Evolutionary conservation across 352 stramenopile species (phyloP).

Genomic region (Pythium apleroticum): DNA sequence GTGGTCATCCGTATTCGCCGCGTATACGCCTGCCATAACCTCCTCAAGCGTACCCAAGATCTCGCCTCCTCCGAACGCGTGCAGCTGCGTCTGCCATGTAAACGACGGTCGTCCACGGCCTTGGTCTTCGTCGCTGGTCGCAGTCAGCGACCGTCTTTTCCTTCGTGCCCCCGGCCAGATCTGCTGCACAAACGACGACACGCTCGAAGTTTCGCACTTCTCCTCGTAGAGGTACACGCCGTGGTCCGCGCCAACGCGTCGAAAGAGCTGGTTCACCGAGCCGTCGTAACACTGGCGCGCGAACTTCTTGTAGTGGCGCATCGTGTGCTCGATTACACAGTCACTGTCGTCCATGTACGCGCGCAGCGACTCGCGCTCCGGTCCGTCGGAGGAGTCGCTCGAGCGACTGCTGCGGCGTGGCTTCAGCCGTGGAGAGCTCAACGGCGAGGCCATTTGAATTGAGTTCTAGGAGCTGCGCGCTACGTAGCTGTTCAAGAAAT

Average conservation of each 20-base stretch:
- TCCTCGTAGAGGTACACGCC: constrained; percentile 60
- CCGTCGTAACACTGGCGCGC: constrained; percentile 32
- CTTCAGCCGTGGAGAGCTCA: constrained; percentile 10
- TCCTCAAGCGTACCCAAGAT: constrained; percentile 45
- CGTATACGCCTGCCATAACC: constrained; percentile 54
- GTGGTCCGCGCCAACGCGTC: constrained; percentile 40
- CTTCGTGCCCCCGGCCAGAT: constrained; percentile 10
- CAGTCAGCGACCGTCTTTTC: constrained; percentile 6
- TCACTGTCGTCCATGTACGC: constrained; percentile 52
- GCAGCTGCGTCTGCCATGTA: constrained; percentile 41
- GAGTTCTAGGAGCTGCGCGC: neutral
- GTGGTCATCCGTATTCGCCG: constrained; percentile 39
- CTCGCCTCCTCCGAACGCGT: constrained; percentile 52
- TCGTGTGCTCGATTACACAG: constrained; percentile 52
- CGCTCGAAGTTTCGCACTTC: constrained; percentile 14
- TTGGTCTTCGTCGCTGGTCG: neutral
- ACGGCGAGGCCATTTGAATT: constrained; percentile 4
- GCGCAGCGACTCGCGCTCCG: constrained; percentile 22
- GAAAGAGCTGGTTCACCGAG: constrained; percentile 43
- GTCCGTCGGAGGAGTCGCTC: constrained; percentile 7
- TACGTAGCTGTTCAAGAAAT: neutral
- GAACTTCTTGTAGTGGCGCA: constrained; percentile 51
- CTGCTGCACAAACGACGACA: constrained; percentile 18
- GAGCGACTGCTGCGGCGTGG: constrained; percentile 11
- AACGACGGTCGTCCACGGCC: constrained; percentile 7